Evolutionary conservation across 202 grass and related monocot species (phyloP).

Genomic region (Elaeis oleifera): DNA sequence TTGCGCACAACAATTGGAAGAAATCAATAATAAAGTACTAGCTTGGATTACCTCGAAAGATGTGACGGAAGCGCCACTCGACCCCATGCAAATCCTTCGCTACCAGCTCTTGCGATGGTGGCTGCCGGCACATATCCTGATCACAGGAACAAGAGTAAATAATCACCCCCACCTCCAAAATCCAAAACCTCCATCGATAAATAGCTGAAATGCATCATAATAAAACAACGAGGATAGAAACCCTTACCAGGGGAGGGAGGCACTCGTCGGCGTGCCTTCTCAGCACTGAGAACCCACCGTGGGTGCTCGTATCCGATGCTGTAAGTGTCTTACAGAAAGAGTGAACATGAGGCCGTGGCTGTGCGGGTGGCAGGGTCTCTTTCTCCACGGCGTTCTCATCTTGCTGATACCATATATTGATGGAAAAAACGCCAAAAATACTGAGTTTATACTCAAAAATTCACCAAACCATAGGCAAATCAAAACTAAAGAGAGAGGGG

Average conservation of each 20-base stretch:
- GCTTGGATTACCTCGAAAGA: constrained; percentile 57
- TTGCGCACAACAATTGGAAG: too few relatives aligned
- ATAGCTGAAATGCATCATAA: constrained; percentile 15
- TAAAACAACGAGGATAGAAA: constrained; percentile 1
- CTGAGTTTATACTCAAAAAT: neutral
- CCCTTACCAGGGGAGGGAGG: constrained; percentile 59
- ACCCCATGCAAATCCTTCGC: constrained; percentile 83
- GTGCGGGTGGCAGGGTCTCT: constrained; percentile 13
- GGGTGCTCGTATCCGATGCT: constrained; percentile 88
- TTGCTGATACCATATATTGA: constrained; percentile 27
- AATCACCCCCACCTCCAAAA: neutral
- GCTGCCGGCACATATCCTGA: constrained; percentile 84
- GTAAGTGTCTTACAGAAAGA: constrained; percentile 97
- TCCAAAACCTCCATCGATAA: constrained; percentile 1
- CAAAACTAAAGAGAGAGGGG: too few relatives aligned
- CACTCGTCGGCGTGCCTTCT: constrained; percentile 86
- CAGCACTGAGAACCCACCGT: constrained; percentile 90
- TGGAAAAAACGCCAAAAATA: neutral
- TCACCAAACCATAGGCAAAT: too few relatives aligned
- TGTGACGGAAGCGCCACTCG: constrained; percentile 93
- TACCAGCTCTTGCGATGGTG: constrained; percentile 75
- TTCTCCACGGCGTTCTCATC: constrained; percentile 42
- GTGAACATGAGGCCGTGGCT: constrained; percentile 44
- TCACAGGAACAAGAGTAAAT: constrained; percentile 4
- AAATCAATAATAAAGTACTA: too few relatives aligned